A percentile compares a stretch with the other conserved stretches of the same genome.
Conservation (phyloP, 768 basidiomycete species). For the Amanita molliuscula region DNA sequence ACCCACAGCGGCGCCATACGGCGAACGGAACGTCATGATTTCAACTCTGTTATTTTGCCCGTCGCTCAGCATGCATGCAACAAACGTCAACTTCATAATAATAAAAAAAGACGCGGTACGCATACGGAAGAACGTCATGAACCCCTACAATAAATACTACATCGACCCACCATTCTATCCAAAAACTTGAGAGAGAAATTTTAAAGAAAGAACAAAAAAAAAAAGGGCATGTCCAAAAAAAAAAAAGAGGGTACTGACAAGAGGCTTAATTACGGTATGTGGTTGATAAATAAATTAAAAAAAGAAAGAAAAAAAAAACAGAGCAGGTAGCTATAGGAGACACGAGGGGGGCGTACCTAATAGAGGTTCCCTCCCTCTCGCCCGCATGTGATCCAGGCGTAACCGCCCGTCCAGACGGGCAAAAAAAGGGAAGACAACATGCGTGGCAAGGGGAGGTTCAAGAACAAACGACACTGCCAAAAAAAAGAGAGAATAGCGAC, state of each 20-base stretch:
- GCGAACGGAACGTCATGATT: too few species aligned
- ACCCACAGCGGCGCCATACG: too few species aligned
- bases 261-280: neutral
- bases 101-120: neutral
- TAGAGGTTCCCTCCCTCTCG: neutral
- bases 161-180: neutral
- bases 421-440: neutral
- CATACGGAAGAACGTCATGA: neutral
- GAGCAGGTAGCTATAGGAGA: neutral
- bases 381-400: neutral
- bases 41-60: too few species aligned
- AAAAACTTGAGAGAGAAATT: neutral
- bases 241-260: too few species aligned
- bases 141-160: conserved; percentile 2
- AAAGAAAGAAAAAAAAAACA: too few species aligned
- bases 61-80: conserved; percentile 7
- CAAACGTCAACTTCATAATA: conserved; percentile 4
- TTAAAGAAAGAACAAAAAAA: neutral
- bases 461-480: too few species aligned
- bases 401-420: neutral
- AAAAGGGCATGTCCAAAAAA: neutral
- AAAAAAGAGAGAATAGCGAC: neutral
- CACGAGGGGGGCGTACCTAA: neutral
- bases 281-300: neutral
- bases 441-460: neutral